Evolutionary conservation across 176 grass and related monocot species (phyloP).

Genomic region (Ampelocalamus luodianensis): DNA sequence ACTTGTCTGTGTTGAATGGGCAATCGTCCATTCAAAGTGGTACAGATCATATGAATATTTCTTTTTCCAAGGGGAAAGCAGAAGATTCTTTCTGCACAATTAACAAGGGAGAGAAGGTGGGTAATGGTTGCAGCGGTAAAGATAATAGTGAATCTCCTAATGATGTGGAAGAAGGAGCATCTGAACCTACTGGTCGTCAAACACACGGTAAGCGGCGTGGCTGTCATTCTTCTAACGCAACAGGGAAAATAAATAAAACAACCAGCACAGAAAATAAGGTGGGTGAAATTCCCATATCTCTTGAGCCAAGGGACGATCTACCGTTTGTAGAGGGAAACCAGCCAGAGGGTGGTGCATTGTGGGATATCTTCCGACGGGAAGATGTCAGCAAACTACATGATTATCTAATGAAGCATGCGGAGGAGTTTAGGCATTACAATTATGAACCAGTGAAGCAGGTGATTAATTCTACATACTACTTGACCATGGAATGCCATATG

Average conservation of each 20-base stretch:
- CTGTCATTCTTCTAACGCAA: background rate
- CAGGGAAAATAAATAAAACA: background rate
- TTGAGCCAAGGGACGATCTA: background rate
- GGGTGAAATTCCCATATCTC: background rate
- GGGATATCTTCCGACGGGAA: conserved; percentile 88
- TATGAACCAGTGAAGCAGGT: conserved; percentile 69
- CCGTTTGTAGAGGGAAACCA: background rate
- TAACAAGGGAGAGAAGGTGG: background rate
- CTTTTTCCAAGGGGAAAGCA: background rate
- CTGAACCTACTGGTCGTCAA: background rate
- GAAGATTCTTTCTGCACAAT: background rate
- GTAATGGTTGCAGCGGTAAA: background rate
- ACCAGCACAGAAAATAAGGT: background rate
- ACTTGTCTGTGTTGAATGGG: background rate
- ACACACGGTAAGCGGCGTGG: background rate
- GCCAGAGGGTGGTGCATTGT: conserved; percentile 76
- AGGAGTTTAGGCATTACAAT: conserved; percentile 70
- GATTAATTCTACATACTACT: background rate
- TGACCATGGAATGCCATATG: background rate
- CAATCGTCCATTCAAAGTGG: background rate
- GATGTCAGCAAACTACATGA: conserved; percentile 74
- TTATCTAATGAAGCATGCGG: conserved; percentile 72
- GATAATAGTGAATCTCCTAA: conserved; percentile 31
- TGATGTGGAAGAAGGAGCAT: background rate
- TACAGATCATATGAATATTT: background rate